Evolutionary conservation across 495 filamentous ascomycete species (phyloP), one percentile per base, ranked within the genome.

Genomic region (Xylaria curta): DNA sequence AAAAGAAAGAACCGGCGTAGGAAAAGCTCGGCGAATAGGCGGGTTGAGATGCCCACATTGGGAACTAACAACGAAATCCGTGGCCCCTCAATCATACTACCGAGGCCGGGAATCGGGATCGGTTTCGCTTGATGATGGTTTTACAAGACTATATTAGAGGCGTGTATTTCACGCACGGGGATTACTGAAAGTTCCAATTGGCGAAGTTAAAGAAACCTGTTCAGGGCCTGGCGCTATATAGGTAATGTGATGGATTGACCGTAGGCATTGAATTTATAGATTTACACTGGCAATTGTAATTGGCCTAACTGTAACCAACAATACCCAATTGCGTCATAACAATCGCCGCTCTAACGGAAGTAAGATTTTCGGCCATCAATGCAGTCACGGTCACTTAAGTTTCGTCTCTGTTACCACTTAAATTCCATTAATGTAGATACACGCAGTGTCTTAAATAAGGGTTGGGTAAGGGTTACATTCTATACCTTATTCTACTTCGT

Each of bases 51-150:
- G 10, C n/a, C 49, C 21, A 24, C 8, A 58, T 58, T 31, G 12
- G 54, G 54, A 42, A 13, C 38, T 42, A 42, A 42, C 38, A 42
- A 4, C 12, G 31, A 58, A 33, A 58, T 33, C 26, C 49, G 49
- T 17, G 54, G 36, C 24, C 53, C 53, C 15, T 26, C 2, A 4
- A 58, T 21, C 26, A 12, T 38, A 38, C 15, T 31, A 38, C 31
- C 19, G 19, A 59, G 56, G 15, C 58, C 19, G 31, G 58, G 33
- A 60, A 59, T 58, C 53, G 53, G 53, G 53, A 31, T 59, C 54
- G 54, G 26, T 19, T 36, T 59, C 54, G 54, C 54, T 59, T 36
- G 28, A 59, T 59, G 19, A 36, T 36, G 1, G 33, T 19, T 26
- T 9, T 4, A 21, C 3, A 21, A 26, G 3, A 54, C 12, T 21